These are phyloP conservation scores for Ascochyta fabae DNA, from an alignment of 2,329 filamentous ascomycete species.

Conservation along the genomic window DNA sequence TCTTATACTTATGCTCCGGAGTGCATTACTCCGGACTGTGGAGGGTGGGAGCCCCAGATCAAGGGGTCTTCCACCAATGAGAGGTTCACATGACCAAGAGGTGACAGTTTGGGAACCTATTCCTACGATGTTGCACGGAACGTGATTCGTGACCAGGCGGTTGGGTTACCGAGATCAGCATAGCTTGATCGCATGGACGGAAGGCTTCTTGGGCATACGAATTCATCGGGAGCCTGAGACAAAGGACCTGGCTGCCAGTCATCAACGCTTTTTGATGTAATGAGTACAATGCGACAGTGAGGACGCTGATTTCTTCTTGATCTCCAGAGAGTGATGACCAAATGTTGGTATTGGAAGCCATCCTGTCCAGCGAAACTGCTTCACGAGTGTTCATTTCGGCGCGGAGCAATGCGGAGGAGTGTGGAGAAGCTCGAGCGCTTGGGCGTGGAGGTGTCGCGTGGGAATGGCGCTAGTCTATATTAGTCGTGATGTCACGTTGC, in stretches of 20 bases:
- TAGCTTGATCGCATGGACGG: conserved; percentile 5
- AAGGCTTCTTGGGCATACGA: background rate
- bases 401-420: conserved; percentile 14
- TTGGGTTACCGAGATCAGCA: conserved; percentile 15
- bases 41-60: conserved; percentile 18
- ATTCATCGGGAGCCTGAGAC: background rate
- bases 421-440: conserved; percentile 14
- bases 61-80: conserved; percentile 10
- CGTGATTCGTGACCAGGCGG: conserved; percentile 11
- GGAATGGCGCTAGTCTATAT: background rate
- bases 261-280: background rate
- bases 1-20: conserved; percentile 19
- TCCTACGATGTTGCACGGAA: background rate
- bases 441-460: conserved; percentile 13
- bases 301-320: background rate
- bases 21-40: conserved; percentile 16
- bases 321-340: background rate
- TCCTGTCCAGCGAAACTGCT: background rate
- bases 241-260: background rate
- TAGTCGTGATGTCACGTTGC: background rate
- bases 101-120: conserved; percentile 8
- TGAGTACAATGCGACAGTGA: background rate
- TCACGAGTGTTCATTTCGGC: background rate
- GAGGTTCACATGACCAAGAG: conserved; percentile 9
- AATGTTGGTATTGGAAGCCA: background rate